Evolutionary conservation across 352 stramenopile genomes (phyloP), one percentile per base, ranked within the genome.

Genomic region (Albugo candida): DNA sequence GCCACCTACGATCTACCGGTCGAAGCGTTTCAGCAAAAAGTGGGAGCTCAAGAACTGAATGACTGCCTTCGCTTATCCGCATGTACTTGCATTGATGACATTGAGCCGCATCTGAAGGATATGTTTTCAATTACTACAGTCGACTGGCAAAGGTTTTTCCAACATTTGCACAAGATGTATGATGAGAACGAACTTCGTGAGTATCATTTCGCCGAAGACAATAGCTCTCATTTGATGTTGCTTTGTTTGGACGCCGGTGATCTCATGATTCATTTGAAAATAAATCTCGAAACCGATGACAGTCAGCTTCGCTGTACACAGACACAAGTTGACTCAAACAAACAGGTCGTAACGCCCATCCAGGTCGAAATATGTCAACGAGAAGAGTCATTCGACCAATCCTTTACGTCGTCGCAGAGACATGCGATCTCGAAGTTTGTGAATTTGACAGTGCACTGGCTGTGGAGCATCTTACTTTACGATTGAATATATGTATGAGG

Each of bases 391-490:
- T 55, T 55, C 21, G 85, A 82, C 53, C 71, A 78, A 41, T 67
- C 65, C 57, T 85, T 92, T 53, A 85, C 76, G 14, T 70, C 79
- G 16, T 67, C 76, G 2, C 79, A 92, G 57, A 74, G 79, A 8
- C 75, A 77, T 16, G 77, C 77, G 24, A 83, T 92, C 53, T 65
- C 68, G 2, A 73, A 89, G 44, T 88, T 92, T 54, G 72, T 92
- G 34, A 92, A 92, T 56, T 78, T 61, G 51, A 79, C 89, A 42
- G 72, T 89, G 40, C 78, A 89, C 58, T 92, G 79, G 79, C 79
- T 88, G 43, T 92, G 79, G 79, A 67, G 71, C 13, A 81, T 66
- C 56, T 63, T 89, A 44, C 67, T 89, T 17, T 89, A 89, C 58
- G 76, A 89, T 61, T 89, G 58, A 86, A 8, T 24, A 43, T 43